Percentiles rank a stretch among this genome's conserved stretches.
Evolutionary conservation across 2,329 filamentous ascomycete species (phyloP).

Genomic region (Aspergillus sp.): DNA sequence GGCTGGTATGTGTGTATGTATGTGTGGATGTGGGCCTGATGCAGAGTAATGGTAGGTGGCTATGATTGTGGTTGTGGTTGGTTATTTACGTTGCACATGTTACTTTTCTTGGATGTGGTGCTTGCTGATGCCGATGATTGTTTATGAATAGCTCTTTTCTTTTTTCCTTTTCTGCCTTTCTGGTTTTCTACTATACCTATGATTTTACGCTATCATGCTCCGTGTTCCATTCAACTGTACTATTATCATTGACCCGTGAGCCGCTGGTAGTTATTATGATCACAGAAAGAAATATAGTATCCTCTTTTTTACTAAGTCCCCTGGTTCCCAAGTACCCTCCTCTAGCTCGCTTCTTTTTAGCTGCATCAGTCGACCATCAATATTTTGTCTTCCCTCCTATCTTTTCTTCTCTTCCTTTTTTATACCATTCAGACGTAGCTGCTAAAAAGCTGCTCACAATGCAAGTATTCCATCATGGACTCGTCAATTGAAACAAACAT

Average conservation of each 20-base stretch:
- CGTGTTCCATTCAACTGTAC: background rate
- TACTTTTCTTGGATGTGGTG: too few species aligned
- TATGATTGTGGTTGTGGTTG: background rate
- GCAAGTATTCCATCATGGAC: conserved; percentile 18
- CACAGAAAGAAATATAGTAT: background rate
- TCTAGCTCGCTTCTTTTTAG: background rate
- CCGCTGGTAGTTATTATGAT: background rate
- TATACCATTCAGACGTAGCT: too few species aligned
- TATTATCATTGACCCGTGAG: background rate
- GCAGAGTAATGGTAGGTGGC: background rate
- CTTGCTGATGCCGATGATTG: background rate
- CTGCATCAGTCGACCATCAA: background rate
- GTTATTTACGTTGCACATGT: background rate
- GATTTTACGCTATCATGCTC: conserved; percentile 12
- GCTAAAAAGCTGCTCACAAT: conserved; percentile 9
- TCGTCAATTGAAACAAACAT: conserved; percentile 16
- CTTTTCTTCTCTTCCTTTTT: too few species aligned
- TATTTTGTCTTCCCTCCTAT: conserved; percentile 1
- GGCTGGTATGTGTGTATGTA: conserved; percentile 4
- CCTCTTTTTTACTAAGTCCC: background rate
- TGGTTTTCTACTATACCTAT: background rate
- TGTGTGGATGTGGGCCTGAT: background rate
- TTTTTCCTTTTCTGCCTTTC: too few species aligned
- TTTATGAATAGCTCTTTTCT: too few species aligned
- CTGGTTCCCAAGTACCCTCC: background rate